Evolutionary conservation across 257 asterid genomes (phyloP), one percentile per base, ranked within the genome.

Genomic region (Coffea canephora): DNA sequence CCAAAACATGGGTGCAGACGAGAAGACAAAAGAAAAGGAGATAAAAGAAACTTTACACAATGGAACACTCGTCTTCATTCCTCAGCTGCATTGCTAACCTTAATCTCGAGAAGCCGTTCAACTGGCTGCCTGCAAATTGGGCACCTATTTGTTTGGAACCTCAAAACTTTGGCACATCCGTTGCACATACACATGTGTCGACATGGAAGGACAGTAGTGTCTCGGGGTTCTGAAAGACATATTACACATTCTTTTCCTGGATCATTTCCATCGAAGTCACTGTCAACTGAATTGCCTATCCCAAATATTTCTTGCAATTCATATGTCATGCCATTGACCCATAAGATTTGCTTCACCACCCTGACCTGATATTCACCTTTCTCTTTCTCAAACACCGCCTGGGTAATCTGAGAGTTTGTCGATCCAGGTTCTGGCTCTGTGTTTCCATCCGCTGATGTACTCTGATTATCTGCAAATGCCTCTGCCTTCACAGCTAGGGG

Each of bases 151-250:
- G 99, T 92, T 84, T 94, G 99, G 84, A 92, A 89, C 91, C 97
- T 90, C 88, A 96, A 89, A 34, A 94, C 97, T 81, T 91, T 89
- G 21, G 99, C 99, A 69, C 99, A 96, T 82, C 91, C 98, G 52
- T 97, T 96, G 91, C 99, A 96, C 98, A 94, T 91, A 72, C 99
- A 96, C 97, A 93, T 91, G 84, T 95, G 98, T 70, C 98, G 90
- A 80, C 98, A 95, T 14, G 97, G 98, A 77, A 95, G 98, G 70
- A 93, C 95, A 31, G 98, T 90, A 27, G 98, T 95, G 86, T 95
- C 97, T 62, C 91, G 90, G 27, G 97, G 95, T 85, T 93, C 98
- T 15, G 96, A 88, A 68, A 93, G 98, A 85, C 98, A 95, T 13
- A 95, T 87, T 50, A 91, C 98, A 57, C 98, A 95, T 86, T 93